Base-by-base conservation (phyloP, 2,329 filamentous ascomycete genomes). In the Botrytis paeoniae region DNA sequence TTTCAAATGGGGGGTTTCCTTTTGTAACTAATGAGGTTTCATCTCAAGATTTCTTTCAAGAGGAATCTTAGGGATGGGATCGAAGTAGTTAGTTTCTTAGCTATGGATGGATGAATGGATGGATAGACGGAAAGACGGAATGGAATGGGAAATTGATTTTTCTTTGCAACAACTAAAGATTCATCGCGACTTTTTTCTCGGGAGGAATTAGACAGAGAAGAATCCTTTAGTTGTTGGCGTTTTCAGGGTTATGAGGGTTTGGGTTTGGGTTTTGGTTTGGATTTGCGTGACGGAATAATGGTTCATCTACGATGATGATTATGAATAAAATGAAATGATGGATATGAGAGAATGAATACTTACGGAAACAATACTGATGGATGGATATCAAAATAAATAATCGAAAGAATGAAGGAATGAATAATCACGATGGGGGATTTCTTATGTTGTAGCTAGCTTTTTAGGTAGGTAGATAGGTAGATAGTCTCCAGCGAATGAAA, bases 381-480 rank as follows among this genome's bases (percentile, higher is more conserved):
- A 62, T n/a, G 22, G 14, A 41, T 14, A n/a, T 22, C 7, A 45
- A 22, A 54, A 7, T 4, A 7, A 54, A 54, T n/a, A 54, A 14
- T 16, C 12, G 35, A 39, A 62, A 6, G 35, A 39, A 39, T 37
- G 6, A 10, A 62, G 35, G 59, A 10, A 62, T 16, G 12, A 22
- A 37, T 25, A 35, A 35, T 22, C 9, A 37, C 9, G 3, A 37
- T 4, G 16, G 32, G 25, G 32, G 32, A 66, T 37, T 66, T n/a
- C n/a, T 51, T 22, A 22, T 41, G 4, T 10, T 51, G 5, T 32
- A 25, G 9, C 8, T 41, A 62, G 14, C 8, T 1, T 10, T 18
- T 29, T 63, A 63, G 39, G 43, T 63, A 62, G 25, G 14, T 62
- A 62, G 60, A 43, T 63, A 62, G 35, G 59, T 61, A 62, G 60